Base-by-base conservation (phyloP, 2,329 filamentous ascomycete species). In the Penicillium psychrosexuale region DNA sequence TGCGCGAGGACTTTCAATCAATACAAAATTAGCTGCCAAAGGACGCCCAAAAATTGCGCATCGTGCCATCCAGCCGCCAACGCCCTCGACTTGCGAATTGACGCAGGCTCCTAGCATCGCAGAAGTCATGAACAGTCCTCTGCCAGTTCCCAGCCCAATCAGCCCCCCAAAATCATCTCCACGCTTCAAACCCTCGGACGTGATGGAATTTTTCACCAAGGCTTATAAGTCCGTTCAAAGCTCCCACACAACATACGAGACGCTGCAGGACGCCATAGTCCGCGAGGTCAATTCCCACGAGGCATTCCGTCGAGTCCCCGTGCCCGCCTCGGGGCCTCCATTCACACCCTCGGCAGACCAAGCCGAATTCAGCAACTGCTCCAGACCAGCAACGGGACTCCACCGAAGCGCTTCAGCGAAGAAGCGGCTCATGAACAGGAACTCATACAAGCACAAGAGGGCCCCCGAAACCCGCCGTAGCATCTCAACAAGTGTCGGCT, bases 201-300 rank as follows among this genome's bases (percentile, higher is more conserved):
- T 76, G 31, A 75, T 77, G 72, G 69, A 71, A 27, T 61, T 76
- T 58, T 74, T 76, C 47, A 72, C 62, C 47, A 71, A 74, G 59
- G 72, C 72, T 6, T 75, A 71, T 43, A 61, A 49, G 34, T 68
- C 72, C 2, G 64, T 64, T 7, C 66, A 69, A 43, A 56, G 61
- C n/a, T 57, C 69, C 2, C 64, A 72, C 42, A 69, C 74, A 13
- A 74, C 72, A 1, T 74, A 72, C 50, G 74, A 77, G 56, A 71
- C 69, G 5, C 60, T 77, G 13, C 73, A 77, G 54, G 74, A 77
- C 62, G 68, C 73, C 15, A 77, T 77, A 37, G 63, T 77, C 31
- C 72, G 74, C 9, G 74, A 77, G 53, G 74, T 77, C 47, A 77
- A 77, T 51, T 76, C 72, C 3, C 74, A 76, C 45, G 74, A 76